Evolutionary conservation across 225 moss, liverwort and hornwort genomes (phyloP), one percentile per base, ranked within the genome.

Genomic region (Bryum argenteum): DNA sequence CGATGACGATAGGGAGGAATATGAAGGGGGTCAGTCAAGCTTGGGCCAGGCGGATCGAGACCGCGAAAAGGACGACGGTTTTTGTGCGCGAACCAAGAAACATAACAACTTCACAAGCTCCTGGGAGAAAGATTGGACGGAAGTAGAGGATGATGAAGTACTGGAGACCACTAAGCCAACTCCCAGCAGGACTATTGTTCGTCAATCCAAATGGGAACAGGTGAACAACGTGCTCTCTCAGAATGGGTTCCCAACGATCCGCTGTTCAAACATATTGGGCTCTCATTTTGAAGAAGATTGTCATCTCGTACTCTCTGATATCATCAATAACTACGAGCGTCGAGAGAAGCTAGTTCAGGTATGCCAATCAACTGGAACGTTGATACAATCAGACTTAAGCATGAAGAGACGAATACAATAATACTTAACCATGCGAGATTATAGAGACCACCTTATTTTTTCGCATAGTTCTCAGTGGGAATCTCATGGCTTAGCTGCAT

Each of bases 271-370:
- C 52, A 38, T 77, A n/a, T 47, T 78, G 8, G 52, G 82, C 48
- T 81, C 79, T 24, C 83, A 88, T 21, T 81, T 85, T 33, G 77
- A 86, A 48, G 89, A 85, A 43, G 80, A 83, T 54, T 71, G 91
- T 42, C 80, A 88, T 61, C 58, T 80, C 28, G 82, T 83, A 63
- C 79, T 95, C 57, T 71, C 78, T 39, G 85, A 89, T 61, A 76
- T 93, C 50, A 55, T 93, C 53, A 86, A 54, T 43, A 89, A 89
- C 70, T 93, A 91, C 44, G 84, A 76, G 61, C 88, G 95, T 24
- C 92, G 93, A 61, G 95, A 93, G 80, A 88, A 84, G 56, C 75
- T 93, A 41, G 81, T 95, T 72, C 89, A 95, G 91, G 95, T 92
- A 71, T 38, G 54, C 11, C 21, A 23, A 56, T 42, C 18, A 28